Conservation (phyloP, 2,329 filamentous ascomycete species). For the Botrytis byssoidea region DNA sequence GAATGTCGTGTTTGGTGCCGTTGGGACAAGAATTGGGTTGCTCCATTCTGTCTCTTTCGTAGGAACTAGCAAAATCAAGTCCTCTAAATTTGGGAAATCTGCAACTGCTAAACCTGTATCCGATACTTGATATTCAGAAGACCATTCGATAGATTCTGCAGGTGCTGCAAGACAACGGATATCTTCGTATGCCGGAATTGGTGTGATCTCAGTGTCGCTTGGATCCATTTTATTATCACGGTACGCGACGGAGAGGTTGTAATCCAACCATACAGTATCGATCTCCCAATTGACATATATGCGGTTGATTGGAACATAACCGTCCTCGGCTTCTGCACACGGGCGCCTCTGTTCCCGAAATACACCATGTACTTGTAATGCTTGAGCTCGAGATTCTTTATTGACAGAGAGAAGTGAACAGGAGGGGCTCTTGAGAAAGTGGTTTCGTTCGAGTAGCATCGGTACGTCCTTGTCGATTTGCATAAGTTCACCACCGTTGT, state of each 20-base stretch:
- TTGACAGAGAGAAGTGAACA: neutral
- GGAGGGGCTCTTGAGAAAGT: neutral
- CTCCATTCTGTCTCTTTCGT: neutral
- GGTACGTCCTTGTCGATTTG: neutral
- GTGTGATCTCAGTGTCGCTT: neutral
- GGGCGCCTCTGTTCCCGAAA: neutral
- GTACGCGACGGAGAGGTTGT: neutral
- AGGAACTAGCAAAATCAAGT: neutral
- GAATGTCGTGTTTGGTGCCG: neutral
- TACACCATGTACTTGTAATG: neutral
- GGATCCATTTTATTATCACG: neutral
- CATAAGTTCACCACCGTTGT: accelerated
- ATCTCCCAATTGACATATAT: neutral
- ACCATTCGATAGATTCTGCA: neutral
- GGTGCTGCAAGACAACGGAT: neutral
- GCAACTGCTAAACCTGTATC: neutral
- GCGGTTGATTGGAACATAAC: neutral
- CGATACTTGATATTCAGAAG: neutral
- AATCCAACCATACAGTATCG: neutral
- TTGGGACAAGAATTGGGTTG: neutral
- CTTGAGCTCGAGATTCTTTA: neutral
- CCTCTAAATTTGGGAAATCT: neutral
- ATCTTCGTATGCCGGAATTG: neutral
- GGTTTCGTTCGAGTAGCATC: neutral
- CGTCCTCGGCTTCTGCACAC: neutral